Base-by-base conservation (phyloP, 1,284 basidiomycete genomes). In the Pulveroboletus sp. region DNA sequence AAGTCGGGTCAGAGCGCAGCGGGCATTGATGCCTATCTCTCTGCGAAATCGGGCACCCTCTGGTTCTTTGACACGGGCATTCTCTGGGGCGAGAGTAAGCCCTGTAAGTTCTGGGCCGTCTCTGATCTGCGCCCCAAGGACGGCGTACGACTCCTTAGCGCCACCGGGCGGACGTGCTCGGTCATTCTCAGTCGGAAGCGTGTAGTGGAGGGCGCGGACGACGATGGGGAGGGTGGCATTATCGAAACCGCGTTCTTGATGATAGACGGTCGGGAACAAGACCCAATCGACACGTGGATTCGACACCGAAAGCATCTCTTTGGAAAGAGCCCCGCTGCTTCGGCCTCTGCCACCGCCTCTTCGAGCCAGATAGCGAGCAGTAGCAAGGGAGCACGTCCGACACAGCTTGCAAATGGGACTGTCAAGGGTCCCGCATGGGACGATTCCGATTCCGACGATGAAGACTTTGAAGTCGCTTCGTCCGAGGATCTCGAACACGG, bases 81-180 rank as follows among this genome's bases (percentile, higher is more conserved):
- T 10, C 75, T 91, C 9, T 88, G 86, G 82, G 87, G 88, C 42
- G 85, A 86, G 65, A 80, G 80, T 62, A 86, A 86, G 62, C 87
- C 88, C 3, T 87, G 85, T 66, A 85, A 87, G 65, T 91, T 88
- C 67, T 91, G 87, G 83, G 72, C 84, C 6, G 72, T 88, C n/a
- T 75, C 78, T 44, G 82, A 87, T 62, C 68, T 90, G 11, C 68
- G 81, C 3, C 69, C 70, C 39, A 78, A 74, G 54, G 81, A 83
- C 26, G 86, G 83, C n/a, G 72, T 91, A 51, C 74, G 82, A 51
- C 72, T 87, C 26, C 74, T 86, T 47, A 85, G 81, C 43, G 86
- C 85, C 14, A 84, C 82, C 8, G 89, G 89, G 9, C 75, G 87
- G 36, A 86, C 82, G 29, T 88, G 85, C 61, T 82, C 85, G 0